Conservation (phyloP, 1,139 yeast species). For the Geotrichum restrictum region DNA sequence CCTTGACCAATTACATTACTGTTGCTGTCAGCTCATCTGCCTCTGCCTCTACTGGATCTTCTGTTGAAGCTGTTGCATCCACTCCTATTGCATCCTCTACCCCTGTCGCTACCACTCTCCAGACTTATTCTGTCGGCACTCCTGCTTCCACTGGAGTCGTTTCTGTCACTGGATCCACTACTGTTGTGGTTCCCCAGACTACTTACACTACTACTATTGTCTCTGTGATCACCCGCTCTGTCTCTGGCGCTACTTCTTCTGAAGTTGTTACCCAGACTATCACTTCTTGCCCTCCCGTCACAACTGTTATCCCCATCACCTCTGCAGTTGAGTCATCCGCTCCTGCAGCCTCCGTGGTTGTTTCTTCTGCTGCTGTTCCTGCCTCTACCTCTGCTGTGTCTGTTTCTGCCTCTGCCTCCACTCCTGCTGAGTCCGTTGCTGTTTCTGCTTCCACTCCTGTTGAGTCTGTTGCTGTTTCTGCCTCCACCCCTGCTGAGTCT, state of each 20-base stretch:
- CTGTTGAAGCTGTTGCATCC: background rate
- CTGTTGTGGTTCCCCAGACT: slow-evolving; percentile 5
- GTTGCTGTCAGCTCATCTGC: background rate
- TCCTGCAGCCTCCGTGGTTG: background rate
- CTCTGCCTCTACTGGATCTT: background rate
- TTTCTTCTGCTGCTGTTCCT: background rate
- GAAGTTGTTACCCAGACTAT: slow-evolving; percentile 8
- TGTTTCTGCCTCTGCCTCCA: background rate
- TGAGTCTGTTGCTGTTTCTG: background rate
- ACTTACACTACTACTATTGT: slow-evolving; percentile 6
- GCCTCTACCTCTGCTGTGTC: background rate
- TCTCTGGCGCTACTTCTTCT: slow-evolving; percentile 9
- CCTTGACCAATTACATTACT: too few species aligned
- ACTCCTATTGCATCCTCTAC: background rate
- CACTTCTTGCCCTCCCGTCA: slow-evolving; percentile 10
- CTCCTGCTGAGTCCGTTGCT: background rate
- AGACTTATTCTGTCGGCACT: too few species aligned
- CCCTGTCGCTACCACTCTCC: background rate
- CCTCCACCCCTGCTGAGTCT: background rate
- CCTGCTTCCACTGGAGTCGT: background rate
- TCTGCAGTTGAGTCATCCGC: background rate
- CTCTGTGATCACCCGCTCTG: slow-evolving; percentile 2
- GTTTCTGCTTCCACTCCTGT: background rate
- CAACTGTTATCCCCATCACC: slow-evolving; percentile 1
- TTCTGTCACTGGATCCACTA: background rate